Evolutionary conservation across 352 stramenopile genomes (phyloP).

Genomic region (Globisporangium cystogenes): DNA sequence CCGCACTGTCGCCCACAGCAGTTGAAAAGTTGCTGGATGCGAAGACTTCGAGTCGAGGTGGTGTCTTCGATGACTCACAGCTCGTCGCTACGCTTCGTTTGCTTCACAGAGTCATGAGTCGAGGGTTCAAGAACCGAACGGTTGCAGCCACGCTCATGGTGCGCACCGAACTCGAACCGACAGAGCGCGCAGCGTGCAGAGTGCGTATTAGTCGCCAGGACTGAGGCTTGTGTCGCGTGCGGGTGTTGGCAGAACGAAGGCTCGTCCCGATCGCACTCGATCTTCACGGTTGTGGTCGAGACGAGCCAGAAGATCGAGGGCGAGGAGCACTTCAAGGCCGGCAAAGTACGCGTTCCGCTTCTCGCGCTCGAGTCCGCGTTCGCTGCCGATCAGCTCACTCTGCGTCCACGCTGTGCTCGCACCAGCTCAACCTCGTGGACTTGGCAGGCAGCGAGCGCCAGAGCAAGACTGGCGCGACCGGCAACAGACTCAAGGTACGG

Average conservation of each 20-base stretch:
- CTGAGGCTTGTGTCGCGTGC: too few species aligned
- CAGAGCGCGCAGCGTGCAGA: background rate
- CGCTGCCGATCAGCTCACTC: background rate
- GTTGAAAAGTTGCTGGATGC: too few species aligned
- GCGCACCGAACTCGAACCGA: background rate
- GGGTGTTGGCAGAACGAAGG: conserved; percentile 49
- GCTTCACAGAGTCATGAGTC: conserved; percentile 45
- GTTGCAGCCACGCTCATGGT: conserved; percentile 81
- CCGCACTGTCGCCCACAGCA: background rate
- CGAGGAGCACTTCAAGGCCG: conserved; percentile 77
- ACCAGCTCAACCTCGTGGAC: conserved; percentile 77
- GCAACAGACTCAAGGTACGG: conserved; percentile 61
- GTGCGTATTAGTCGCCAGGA: background rate
- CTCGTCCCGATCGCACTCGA: conserved; percentile 79
- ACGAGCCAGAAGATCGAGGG: conserved; percentile 70
- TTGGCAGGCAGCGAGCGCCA: conserved; percentile 77
- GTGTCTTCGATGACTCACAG: too few species aligned
- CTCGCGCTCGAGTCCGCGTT: background rate
- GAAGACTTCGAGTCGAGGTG: background rate
- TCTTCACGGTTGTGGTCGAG: conserved; percentile 83
- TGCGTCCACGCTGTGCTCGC: too few species aligned
- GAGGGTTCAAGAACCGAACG: conserved; percentile 82
- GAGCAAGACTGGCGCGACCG: conserved; percentile 81
- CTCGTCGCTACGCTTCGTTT: background rate
- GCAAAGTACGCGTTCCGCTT: conserved; percentile 36